These are phyloP conservation scores for Petunia axillaris DNA, from an alignment of 257 asterid genomes.

Conservation along the genomic window DNA sequence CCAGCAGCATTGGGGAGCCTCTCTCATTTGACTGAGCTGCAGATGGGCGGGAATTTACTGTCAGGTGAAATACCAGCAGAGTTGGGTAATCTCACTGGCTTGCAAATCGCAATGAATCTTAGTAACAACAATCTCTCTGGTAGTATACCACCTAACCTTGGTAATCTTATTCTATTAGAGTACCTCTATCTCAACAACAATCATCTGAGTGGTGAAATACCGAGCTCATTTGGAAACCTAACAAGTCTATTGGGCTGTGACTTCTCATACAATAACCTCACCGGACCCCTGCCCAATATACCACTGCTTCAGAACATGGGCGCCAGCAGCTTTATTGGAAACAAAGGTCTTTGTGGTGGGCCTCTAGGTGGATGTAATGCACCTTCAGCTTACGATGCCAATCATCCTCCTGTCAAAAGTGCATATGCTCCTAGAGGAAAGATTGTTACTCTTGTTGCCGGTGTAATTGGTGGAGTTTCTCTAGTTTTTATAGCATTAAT, in stretches of 20 bases:
- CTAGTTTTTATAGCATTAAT: conserved; percentile 66
- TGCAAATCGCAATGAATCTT: conserved; percentile 86
- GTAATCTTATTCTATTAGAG: conserved; percentile 76
- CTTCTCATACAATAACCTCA: conserved; percentile 72
- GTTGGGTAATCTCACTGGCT: conserved; percentile 68
- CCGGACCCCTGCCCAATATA: conserved; percentile 77
- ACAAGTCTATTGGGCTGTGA: conserved; percentile 87
- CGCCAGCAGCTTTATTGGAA: conserved; percentile 71
- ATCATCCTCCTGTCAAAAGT: conserved; percentile 36
- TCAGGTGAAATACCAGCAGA: conserved; percentile 81
- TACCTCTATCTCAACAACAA: conserved; percentile 71
- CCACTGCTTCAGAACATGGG: conserved; percentile 75
- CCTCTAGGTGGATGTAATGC: conserved; percentile 68
- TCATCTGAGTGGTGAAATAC: conserved; percentile 75
- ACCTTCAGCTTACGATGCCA: conserved; percentile 29
- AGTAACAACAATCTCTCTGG: conserved; percentile 78
- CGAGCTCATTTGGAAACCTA: conserved; percentile 71
- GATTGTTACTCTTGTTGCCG: conserved; percentile 66
- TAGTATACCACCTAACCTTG: conserved; percentile 76
- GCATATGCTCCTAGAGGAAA: conserved; percentile 50
- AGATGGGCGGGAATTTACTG: conserved; percentile 77
- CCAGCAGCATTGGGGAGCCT: conserved; percentile 78
- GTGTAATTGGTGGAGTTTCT: conserved; percentile 81
- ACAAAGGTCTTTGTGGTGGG: conserved; percentile 84
- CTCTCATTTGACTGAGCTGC: conserved; percentile 86